Evolutionary conservation across 768 basidiomycete species (phyloP).

Genomic region (Hygrophorus pudorinus): DNA sequence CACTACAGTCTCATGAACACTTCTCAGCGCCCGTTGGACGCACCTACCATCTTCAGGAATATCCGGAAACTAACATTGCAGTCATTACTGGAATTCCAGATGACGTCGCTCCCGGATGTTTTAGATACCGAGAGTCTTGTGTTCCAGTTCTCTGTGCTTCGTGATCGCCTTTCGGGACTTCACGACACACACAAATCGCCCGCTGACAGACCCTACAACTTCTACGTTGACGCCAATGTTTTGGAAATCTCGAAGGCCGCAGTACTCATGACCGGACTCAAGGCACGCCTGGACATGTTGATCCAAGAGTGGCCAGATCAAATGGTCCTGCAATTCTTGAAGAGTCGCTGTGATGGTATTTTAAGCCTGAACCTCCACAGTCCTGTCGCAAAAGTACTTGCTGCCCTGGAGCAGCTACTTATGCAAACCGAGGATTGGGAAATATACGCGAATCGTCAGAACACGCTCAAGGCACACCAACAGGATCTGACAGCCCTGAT

Average conservation of each 20-base stretch:
- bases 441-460: slow-evolving; percentile 86
- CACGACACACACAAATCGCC: slow-evolving; percentile 13
- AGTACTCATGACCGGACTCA: slow-evolving; percentile 39
- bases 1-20: slow-evolving; percentile 25
- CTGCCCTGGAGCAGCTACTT: slow-evolving; percentile 77
- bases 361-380: slow-evolving; percentile 50
- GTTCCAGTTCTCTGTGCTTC: slow-evolving; percentile 43
- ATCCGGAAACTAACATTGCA: slow-evolving; percentile 24
- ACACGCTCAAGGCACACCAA: slow-evolving; percentile 62
- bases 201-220: slow-evolving; percentile 40
- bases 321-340: slow-evolving; percentile 86
- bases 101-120: slow-evolving; percentile 23
- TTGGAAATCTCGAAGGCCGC: slow-evolving; percentile 57
- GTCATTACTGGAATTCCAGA: slow-evolving; percentile 20
- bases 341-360: slow-evolving; percentile 57
- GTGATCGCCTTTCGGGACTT: slow-evolving; percentile 26
- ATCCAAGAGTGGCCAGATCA: slow-evolving; percentile 92
- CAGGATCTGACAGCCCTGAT: slow-evolving; percentile 60
- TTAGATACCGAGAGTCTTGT: slow-evolving; percentile 44
- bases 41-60: slow-evolving; percentile 18
- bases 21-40: slow-evolving; percentile 4
- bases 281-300: slow-evolving; percentile 41
- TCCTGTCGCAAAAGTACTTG: slow-evolving; percentile 74
- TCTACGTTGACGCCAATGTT: slow-evolving; percentile 75
- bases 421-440: slow-evolving; percentile 94